phyloP scores from a whole-genome alignment of 2,329 filamentous ascomycete genomes.

The Xylariaceae sp. region DNA sequence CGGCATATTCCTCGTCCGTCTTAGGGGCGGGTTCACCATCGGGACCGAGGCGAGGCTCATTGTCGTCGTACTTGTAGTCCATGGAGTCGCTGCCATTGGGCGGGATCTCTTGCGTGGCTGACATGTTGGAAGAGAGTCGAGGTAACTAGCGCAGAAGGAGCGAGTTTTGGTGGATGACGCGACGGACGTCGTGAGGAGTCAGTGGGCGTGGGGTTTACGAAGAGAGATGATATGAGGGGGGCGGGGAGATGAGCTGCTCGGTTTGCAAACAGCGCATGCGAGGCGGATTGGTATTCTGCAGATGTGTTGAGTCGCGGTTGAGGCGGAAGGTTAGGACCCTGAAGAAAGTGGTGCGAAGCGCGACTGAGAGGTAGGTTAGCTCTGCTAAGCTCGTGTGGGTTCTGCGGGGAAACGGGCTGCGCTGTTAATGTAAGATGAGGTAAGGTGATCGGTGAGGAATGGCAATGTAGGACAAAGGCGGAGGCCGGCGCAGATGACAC shows the following conservation, averaged over 20 bases:
- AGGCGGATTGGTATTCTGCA: slow-evolving; percentile 9
- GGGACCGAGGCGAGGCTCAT: slow-evolving; percentile 57
- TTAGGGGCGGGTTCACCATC: slow-evolving; percentile 79
- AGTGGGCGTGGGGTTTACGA: slow-evolving; percentile 1
- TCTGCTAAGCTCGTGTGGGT: slow-evolving; percentile 27
- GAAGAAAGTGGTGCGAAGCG: slow-evolving; percentile 13
- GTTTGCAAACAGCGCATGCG: slow-evolving; percentile 5
- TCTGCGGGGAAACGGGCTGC: slow-evolving; percentile 26
- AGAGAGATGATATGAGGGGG: not conserved
- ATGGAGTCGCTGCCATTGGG: slow-evolving; percentile 61
- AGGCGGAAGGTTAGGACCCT: slow-evolving; percentile 16
- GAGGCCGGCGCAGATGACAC: no score
- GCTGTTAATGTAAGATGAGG: slow-evolving; percentile 21
- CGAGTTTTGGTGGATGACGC: slow-evolving; percentile 10
- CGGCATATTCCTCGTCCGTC: slow-evolving; percentile 95
- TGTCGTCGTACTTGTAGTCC: slow-evolving; percentile 64
- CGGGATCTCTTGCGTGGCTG: slow-evolving; percentile 56
- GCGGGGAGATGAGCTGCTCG: not conserved
- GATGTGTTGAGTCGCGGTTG: slow-evolving; percentile 17
- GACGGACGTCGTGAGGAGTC: slow-evolving; percentile 1
- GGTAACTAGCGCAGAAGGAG: slow-evolving; percentile 15
- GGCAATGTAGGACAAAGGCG: not conserved
- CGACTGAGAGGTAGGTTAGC: slow-evolving; percentile 28
- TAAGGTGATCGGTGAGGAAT: slow-evolving; percentile 7
- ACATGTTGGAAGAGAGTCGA: slow-evolving; percentile 45